Evolutionary conservation across 164 flowering plant species (phyloP).

Genomic region (Stephania cephalantha): DNA sequence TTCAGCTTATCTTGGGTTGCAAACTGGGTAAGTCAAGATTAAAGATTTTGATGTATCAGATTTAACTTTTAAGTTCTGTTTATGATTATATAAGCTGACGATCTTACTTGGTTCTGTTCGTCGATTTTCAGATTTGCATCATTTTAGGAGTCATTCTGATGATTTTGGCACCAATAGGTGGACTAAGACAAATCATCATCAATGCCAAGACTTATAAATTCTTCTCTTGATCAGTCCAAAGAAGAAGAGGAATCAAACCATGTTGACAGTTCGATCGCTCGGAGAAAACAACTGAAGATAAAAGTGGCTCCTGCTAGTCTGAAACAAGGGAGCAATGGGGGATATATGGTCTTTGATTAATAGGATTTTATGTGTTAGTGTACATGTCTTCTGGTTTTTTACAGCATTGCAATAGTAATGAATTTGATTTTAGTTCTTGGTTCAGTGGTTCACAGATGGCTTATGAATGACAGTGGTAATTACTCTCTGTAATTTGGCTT

Average conservation of each 20-base stretch:
- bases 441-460: neutral
- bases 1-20: slow-evolving; percentile 51
- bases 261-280: neutral
- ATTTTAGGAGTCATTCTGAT: slow-evolving; percentile 47
- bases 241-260: neutral
- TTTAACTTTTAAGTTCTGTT: neutral
- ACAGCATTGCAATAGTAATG: neutral
- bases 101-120: neutral
- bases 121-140: slow-evolving; percentile 49
- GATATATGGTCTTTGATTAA: neutral
- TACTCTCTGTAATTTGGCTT: no score
- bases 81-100: neutral
- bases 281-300: neutral
- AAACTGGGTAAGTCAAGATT: slow-evolving; percentile 35
- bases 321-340: neutral
- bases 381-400: neutral
- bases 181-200: slow-evolving; percentile 40
- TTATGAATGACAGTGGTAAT: no score
- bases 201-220: slow-evolving; percentile 43
- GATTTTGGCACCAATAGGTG: slow-evolving; percentile 67
- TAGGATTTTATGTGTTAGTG: neutral
- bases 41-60: neutral
- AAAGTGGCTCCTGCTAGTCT: neutral
- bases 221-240: slow-evolving; percentile 31
- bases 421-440: neutral